Conservation (phyloP, 768 basidiomycete genomes). For the Russula virescens region DNA sequence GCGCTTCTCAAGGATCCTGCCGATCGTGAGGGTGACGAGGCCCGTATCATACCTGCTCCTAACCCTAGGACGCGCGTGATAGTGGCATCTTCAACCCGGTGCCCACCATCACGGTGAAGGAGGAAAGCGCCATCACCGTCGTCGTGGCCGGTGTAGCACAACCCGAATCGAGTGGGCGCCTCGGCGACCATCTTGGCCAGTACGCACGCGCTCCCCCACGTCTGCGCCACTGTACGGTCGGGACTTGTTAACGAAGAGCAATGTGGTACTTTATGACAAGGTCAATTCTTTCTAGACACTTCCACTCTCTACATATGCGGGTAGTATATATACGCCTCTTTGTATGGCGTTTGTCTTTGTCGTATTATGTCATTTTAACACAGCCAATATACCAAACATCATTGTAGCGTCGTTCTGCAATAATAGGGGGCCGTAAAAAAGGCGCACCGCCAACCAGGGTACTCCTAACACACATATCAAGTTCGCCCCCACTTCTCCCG, state of each 20-base stretch:
- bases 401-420: no score
- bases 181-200: conserved; percentile 68
- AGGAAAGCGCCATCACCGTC: neutral
- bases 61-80: conserved; percentile 44
- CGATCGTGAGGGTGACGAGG: conserved; percentile 41
- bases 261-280: neutral
- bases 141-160: conserved; percentile 23
- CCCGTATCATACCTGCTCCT: conserved; percentile 58
- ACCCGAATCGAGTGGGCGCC: conserved; percentile 47
- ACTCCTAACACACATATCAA: no score
- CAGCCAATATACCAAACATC: no score
- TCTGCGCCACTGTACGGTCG: no score
- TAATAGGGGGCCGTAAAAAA: no score
- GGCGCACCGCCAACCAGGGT: no score
- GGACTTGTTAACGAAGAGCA: no score
- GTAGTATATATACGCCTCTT: neutral
- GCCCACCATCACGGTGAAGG: neutral
- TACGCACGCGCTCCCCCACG: conserved; percentile 83
- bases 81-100: neutral
- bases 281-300: conserved; percentile 4
- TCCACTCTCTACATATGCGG: neutral
- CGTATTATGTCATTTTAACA: conserved; percentile 5
- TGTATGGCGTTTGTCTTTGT: conserved; percentile 1
- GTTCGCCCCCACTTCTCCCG: no score
- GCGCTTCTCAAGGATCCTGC: conserved; percentile 31